These are phyloP conservation scores for Syzygium aromaticum DNA, from an alignment of 345 rosid genomes.

Conservation along the genomic window DNA sequence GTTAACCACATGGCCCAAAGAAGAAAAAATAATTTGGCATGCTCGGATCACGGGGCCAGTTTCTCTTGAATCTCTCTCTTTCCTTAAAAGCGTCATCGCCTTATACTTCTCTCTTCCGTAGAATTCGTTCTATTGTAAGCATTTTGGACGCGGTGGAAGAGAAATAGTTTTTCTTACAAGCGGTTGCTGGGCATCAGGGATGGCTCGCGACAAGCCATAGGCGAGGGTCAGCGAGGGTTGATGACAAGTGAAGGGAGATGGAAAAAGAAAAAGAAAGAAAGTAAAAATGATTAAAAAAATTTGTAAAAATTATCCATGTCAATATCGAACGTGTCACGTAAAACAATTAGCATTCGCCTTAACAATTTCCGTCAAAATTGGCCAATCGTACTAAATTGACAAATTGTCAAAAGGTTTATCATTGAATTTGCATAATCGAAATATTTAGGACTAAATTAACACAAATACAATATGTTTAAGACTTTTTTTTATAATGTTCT, in stretches of 20 bases:
- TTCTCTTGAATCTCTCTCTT: background rate
- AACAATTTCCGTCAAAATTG: rapidly evolving
- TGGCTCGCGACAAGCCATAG: too few species aligned
- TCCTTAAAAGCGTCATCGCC: background rate
- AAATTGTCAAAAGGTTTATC: rapidly evolving
- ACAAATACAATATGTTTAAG: background rate
- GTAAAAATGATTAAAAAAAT: too few species aligned
- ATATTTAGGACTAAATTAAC: background rate
- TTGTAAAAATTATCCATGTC: background rate
- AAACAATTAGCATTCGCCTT: rapidly evolving
- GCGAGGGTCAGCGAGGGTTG: too few species aligned
- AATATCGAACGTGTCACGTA: rapidly evolving
- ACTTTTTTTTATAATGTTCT: background rate
- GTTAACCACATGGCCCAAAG: background rate
- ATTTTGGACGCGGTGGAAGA: background rate
- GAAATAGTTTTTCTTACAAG: background rate
- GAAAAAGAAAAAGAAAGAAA: too few species aligned
- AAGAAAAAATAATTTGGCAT: background rate
- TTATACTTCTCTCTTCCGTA: background rate
- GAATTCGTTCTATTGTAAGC: background rate
- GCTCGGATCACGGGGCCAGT: background rate
- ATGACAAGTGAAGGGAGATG: background rate
- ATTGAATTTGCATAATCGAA: background rate
- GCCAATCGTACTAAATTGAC: rapidly evolving
- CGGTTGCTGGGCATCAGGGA: too few species aligned